Base-by-base conservation (phyloP, 1,284 basidiomycete genomes). In the Ceratobasidium sp. region DNA sequence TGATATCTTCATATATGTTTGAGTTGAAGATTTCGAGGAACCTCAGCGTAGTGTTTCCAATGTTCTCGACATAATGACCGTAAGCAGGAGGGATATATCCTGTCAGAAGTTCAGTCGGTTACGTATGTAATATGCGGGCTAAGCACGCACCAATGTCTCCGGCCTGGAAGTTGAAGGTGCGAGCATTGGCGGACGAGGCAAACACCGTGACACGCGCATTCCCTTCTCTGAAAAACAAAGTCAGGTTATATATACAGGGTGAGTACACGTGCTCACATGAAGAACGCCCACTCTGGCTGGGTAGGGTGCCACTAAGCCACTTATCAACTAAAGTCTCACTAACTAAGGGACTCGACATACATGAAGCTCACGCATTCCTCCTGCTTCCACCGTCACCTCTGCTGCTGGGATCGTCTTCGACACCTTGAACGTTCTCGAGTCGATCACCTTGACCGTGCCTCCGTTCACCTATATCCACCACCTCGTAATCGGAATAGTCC, bases 11-110 rank as follows among this genome's bases (percentile, higher is more conserved):
- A 40, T 63, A 81, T 84, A 67, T 84, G 88, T 89, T 86, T 0
- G 90, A 87, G 77, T 89, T 90, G 85, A 92, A 92, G 69, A 93
- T 90, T 83, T 93, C 92, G 56, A 93, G 86, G 85, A 88, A 92
- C 79, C 86, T 86, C 46, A 93, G 83, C 0, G 91, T 91, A 4
- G 89, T 88, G 81, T 92, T 90, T 7, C 13, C n/a, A 20, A 53
- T 53, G 6, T 18, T 53, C 6, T 53, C 51, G n/a, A 93, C 87
- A 81, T 91, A 93, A 82, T 93, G 92, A 3, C 89, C 90, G 83
- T 88, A 89, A 0, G 88, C 86, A 20, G 88, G 87, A n/a, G 91
- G 90, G 66, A 92, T 4, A 33, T 33, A 91, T 42, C 89, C 87
- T 87, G 72, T 56, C 4, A 15, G n/a, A 12, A n/a, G n/a, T 5